Conservation (phyloP, 768 basidiomycete genomes). For the Tulasnella sp. region DNA sequence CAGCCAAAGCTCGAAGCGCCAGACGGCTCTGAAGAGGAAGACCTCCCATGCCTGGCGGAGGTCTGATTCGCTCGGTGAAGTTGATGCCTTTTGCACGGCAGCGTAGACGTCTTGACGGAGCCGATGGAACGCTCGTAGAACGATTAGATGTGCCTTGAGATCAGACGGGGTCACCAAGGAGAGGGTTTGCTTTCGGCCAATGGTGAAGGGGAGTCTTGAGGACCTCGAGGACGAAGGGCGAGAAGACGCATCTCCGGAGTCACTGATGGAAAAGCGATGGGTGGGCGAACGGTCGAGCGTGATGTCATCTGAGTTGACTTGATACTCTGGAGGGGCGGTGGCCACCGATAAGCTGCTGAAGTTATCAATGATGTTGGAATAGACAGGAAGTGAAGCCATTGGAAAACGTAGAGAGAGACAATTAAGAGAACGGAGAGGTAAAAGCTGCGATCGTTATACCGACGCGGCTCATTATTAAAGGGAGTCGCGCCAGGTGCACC, state of each 20-base stretch:
- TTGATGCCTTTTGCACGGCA: neutral
- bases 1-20: conserved; percentile 15
- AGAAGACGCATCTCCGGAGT: neutral
- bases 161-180: neutral
- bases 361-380: neutral
- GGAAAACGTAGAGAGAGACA: neutral
- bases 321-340: neutral
- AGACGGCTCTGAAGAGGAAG: conserved; percentile 15
- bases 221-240: neutral
- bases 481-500: neutral
- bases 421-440: neutral
- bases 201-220: neutral
- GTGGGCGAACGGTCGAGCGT: neutral
- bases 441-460: neutral
- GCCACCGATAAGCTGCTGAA: neutral
- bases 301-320: neutral
- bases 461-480: neutral
- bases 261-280: neutral
- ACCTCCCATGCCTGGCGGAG: conserved; percentile 15
- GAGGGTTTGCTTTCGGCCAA: neutral
- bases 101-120: neutral
- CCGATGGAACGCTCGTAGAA: neutral
- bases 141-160: neutral
- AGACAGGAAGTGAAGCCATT: neutral
- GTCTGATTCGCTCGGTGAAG: neutral